These are phyloP conservation scores for Aspergillus aculeatinus DNA, from an alignment of 2,329 filamentous ascomycete species.

Conservation along the genomic window DNA sequence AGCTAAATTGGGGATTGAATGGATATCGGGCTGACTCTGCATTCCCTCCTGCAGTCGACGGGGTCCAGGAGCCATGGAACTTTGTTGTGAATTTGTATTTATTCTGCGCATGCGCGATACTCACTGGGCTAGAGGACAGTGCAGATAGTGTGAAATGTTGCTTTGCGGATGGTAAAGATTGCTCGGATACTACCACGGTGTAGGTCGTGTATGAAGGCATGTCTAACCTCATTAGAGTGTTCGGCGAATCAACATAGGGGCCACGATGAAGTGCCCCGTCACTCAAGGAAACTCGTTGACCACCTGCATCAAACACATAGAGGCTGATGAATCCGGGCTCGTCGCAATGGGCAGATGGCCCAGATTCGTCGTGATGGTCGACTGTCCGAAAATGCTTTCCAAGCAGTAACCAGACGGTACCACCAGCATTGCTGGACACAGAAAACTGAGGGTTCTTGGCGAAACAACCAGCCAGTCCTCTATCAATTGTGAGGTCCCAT, in stretches of 20 bases:
- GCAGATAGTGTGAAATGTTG: conserved; percentile 88
- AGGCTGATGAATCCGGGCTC: conserved; percentile 82
- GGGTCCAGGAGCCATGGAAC: conserved; percentile 68
- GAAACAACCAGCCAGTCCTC: conserved; percentile 70
- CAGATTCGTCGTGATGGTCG: conserved; percentile 48
- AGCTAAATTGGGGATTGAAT: conserved; percentile 81
- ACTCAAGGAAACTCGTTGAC: conserved; percentile 70
- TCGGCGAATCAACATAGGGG: conserved; percentile 91
- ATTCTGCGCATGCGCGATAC: conserved; percentile 61
- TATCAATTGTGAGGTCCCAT: conserved; percentile 64
- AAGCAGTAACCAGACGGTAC: conserved; percentile 77
- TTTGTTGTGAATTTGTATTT: conserved; percentile 61
- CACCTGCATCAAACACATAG: conserved; percentile 71
- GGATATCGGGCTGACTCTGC: conserved; percentile 72
- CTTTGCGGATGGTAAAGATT: conserved; percentile 68
- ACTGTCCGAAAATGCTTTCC: conserved; percentile 78
- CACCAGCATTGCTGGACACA: conserved; percentile 54
- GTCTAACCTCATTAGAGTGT: conserved; percentile 78
- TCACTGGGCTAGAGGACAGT: conserved; percentile 67
- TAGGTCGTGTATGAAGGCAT: conserved; percentile 53
- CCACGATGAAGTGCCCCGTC: conserved; percentile 71
- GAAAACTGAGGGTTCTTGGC: conserved; percentile 64
- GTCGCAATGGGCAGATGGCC: conserved; percentile 37
- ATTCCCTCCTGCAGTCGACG: conserved; percentile 80
- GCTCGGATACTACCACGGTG: conserved; percentile 72